Base-by-base conservation (phyloP, 2,329 filamentous ascomycete species). In the Stagonosporopsis rhizophila region DNA sequence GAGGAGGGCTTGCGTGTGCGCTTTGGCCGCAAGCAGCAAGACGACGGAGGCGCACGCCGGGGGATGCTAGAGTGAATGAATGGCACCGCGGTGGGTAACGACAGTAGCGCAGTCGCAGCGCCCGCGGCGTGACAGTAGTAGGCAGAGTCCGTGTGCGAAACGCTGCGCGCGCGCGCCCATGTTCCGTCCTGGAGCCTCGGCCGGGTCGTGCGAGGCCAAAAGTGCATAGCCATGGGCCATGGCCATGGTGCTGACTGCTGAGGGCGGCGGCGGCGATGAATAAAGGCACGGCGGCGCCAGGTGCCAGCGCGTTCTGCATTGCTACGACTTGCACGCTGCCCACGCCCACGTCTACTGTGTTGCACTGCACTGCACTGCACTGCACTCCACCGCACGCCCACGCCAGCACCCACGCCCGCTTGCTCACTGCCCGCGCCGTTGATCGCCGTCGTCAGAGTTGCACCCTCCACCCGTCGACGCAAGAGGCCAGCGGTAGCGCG, bases 391-490 rank as follows among this genome's bases (percentile, higher is more conserved):
- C 23, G 7, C 23, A 25, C n/a, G n/a, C n/a, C n/a, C n/a, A 27
- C 25, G 25, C 4, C 25, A 9, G 25, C 25, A 9, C 25, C 25
- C 25, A 5, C 25, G 25, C 25, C 25, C 14, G n/a, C n/a, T n/a
- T n/a, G n/a, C n/a, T n/a, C 23, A 15, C 12, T 28, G 20, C 45
- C 37, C 5, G 39, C 44, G 41, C 28, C 52, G 59, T 47, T 46
- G 54, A 60, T 59, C 44, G 47, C 59, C 50, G 23, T 56, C 56
- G 67, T 67, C 65, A 69, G 55, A 67, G 59, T 66, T 69, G 66
- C 67, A 66, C 50, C 54, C 65, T 60, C 46, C 49, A 49, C 59
- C 38, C 56, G 57, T 54, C 61, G 58, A 62, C 60, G 65, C 65
- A 60, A 59, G 53, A 59, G 59, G 59, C 54, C 55, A 62, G 27